Conservation (phyloP, 2,329 filamentous ascomycete species). For the Neopestalotiopsis clavispora region DNA sequence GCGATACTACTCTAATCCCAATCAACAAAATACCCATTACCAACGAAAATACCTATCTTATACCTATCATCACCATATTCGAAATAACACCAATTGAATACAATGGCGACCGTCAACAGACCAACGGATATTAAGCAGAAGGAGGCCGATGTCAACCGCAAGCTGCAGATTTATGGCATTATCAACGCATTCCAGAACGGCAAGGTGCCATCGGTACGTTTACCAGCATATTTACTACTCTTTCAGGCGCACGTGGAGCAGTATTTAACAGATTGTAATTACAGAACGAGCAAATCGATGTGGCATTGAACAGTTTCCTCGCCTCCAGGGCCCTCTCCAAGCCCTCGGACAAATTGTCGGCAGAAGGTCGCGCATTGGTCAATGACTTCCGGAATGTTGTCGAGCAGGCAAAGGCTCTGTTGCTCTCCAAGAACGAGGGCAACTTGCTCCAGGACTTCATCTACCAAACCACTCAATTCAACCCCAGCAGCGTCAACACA, state of each 20-base stretch:
- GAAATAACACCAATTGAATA: too few relatives aligned
- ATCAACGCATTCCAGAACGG: slow-evolving; percentile 82
- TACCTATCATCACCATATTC: slow-evolving; percentile 22
- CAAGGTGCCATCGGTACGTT: slow-evolving; percentile 85
- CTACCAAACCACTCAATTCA: slow-evolving; percentile 85
- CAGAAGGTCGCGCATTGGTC: slow-evolving; percentile 81
- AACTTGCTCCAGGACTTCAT: slow-evolving; percentile 96
- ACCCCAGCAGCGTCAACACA: slow-evolving; percentile 61
- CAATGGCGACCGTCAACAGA: slow-evolving; percentile 64
- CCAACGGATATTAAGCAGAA: slow-evolving; percentile 76
- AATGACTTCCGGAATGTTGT: slow-evolving; percentile 80
- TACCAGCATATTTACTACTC: background rate
- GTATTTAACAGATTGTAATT: slow-evolving; percentile 12
- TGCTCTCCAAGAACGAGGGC: slow-evolving; percentile 93
- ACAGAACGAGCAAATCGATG: slow-evolving; percentile 93
- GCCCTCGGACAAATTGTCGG: slow-evolving; percentile 78
- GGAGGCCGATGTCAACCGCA: slow-evolving; percentile 87
- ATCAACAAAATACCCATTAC: background rate
- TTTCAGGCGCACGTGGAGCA: background rate
- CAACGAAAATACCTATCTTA: slow-evolving; percentile 14
- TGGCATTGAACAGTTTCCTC: slow-evolving; percentile 89
- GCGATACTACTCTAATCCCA: slow-evolving; percentile 2
- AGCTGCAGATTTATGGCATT: slow-evolving; percentile 95
- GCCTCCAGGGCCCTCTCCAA: slow-evolving; percentile 70
- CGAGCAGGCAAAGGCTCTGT: slow-evolving; percentile 76